These are phyloP conservation scores for Coffea eugenioides DNA, from an alignment of 257 asterid genomes.

Conservation along the genomic window DNA sequence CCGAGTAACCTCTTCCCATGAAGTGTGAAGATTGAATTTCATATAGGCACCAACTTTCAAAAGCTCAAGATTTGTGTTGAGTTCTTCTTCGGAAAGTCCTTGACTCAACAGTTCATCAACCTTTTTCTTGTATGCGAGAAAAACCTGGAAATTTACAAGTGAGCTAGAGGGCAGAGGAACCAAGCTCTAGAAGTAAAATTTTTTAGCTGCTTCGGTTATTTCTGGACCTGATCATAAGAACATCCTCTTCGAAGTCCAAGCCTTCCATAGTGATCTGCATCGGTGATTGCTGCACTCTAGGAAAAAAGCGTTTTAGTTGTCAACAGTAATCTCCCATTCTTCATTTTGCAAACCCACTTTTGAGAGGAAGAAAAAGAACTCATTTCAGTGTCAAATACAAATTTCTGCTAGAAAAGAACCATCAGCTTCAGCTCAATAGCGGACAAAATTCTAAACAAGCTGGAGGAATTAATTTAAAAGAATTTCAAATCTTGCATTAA, in stretches of 20 bases:
- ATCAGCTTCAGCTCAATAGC: too few species aligned
- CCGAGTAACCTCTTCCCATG: neutral
- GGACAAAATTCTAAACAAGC: too few species aligned
- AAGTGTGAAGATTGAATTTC: neutral
- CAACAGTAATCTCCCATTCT: neutral
- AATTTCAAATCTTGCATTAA: too few species aligned
- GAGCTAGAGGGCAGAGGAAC: neutral
- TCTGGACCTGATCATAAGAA: constrained; percentile 58
- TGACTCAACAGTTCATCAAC: constrained; percentile 41
- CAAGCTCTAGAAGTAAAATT: neutral
- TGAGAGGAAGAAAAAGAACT: too few species aligned
- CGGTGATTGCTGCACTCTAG: constrained; percentile 83
- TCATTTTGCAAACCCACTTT: too few species aligned
- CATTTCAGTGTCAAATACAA: neutral
- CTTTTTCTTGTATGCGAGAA: constrained; percentile 47
- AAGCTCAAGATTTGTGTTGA: constrained; percentile 44
- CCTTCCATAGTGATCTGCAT: constrained; percentile 67
- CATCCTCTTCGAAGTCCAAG: constrained; percentile 61
- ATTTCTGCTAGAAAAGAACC: too few species aligned
- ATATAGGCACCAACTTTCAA: constrained; percentile 38
- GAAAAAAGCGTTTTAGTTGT: constrained; percentile 2
- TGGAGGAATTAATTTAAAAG: too few species aligned
- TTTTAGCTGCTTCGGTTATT: neutral
- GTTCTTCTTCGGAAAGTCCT: constrained; percentile 50
- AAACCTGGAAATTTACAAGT: constrained; percentile 40